Evolutionary conservation across 1,284 basidiomycete species (phyloP).

Genomic region (Anthracocystis walkeri): DNA sequence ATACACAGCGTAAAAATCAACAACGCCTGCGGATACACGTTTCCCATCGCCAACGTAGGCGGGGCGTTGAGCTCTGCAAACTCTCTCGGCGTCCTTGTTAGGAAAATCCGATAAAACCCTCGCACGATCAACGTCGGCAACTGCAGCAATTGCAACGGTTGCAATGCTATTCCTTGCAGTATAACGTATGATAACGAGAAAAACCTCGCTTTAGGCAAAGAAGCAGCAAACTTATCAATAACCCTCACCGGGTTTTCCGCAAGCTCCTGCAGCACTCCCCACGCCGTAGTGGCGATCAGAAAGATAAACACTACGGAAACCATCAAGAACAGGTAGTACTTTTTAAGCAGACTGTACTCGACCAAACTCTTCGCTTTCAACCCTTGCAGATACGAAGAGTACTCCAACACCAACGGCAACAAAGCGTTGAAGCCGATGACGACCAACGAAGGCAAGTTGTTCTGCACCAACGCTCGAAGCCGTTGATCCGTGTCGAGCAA

Average conservation of each 20-base stretch:
- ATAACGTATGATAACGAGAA: conserved; percentile 97
- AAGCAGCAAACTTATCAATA: conserved; percentile 65
- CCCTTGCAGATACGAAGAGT: conserved; percentile 85
- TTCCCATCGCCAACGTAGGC: conserved; percentile 80
- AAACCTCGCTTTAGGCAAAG: conserved; percentile 73
- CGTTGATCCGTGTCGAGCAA: conserved; percentile 83
- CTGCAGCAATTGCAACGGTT: conserved; percentile 85
- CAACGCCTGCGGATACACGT: conserved; percentile 91
- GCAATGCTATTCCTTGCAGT: conserved; percentile 89
- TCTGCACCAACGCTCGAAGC: conserved; percentile 88
- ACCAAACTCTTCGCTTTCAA: conserved; percentile 88
- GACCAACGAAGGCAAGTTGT: conserved; percentile 88
- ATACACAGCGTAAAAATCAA: conserved; percentile 94
- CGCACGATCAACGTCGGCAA: conserved; percentile 61
- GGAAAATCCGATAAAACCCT: conserved; percentile 50
- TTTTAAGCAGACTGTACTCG: conserved; percentile 91
- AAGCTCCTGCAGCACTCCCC: conserved; percentile 75
- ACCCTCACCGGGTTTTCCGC: conserved; percentile 64
- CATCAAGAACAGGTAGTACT: conserved; percentile 85
- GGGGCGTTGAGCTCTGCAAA: conserved; percentile 96
- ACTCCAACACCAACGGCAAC: conserved; percentile 89
- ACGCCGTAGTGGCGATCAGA: conserved; percentile 87
- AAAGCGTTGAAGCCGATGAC: conserved; percentile 90
- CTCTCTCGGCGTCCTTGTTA: conserved; percentile 73
- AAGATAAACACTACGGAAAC: conserved; percentile 97